Base-by-base conservation (phyloP, 2,329 filamentous ascomycete genomes). In the Akanthomyces lecanii region DNA sequence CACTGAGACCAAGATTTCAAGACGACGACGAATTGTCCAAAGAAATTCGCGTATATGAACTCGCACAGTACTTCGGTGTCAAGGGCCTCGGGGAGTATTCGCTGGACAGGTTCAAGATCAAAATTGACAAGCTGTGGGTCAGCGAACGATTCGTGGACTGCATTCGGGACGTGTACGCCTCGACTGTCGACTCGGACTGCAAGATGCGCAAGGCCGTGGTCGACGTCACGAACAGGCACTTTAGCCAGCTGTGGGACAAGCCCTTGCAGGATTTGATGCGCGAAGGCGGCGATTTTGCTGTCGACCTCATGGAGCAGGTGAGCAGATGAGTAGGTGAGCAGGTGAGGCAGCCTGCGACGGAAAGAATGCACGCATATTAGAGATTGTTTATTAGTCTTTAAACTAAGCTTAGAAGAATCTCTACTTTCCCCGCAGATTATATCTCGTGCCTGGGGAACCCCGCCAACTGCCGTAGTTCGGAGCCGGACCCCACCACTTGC, bases 401-500 rank as follows among this genome's bases (percentile, higher is more conserved):
- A 5, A 33, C 50, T 33, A 38, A 21, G 8, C 10, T 12, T 44
- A 3, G 16, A 18, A 7, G 10, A 40, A 10, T 18, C 52, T 40
- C 8, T 30, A 21, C 12, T 30, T 45, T 33, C 25, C 53, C 40
- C 42, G 42, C 28, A 47, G 6, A 23, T 28, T 3, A 10, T 18
- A 4, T 5, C 18, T 40, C 33, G 42, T 48, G 42, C 42, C 42
- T 57, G 42, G 8, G 12, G 6, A 47, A 38, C 21, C 42, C 55
- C 42, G 55, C 42, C 42, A 57, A 57, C 28, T 57, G 55, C 55
- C 55, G 55, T 36, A 7, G 21, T 12, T 48, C 55, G 55, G 55
- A 57, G 42, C 55, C 55, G 42, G 55, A 16, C 42, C 55, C 55
- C 55, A 48, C 33, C 55, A 48, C 4, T 36, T 16, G 55, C 55